Conservation (phyloP, 371 early-diverging fungal species). For the Umbelopsis sp. region DNA sequence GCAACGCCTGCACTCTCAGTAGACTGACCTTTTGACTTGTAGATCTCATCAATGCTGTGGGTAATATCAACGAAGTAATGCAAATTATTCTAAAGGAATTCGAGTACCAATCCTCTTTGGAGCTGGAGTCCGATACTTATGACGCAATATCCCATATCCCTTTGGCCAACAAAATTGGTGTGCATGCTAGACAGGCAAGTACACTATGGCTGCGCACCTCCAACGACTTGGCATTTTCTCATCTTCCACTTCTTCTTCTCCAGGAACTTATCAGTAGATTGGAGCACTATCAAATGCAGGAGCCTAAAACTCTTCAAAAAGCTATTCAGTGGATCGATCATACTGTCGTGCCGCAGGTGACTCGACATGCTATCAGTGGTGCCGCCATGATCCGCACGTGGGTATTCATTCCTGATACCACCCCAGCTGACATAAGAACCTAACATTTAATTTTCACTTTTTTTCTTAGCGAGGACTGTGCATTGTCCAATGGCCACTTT, state of each 20-base stretch:
- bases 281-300: conserved; percentile 64
- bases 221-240: no score
- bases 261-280: conserved; percentile 64
- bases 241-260: not conserved
- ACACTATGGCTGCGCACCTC: no score
- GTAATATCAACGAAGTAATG: conserved; percentile 67
- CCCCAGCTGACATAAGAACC: not conserved
- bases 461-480: conserved; percentile 47
- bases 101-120: conserved; percentile 70
- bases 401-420: conserved; percentile 20
- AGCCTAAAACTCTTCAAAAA: conserved; percentile 49
- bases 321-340: conserved; percentile 63
- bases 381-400: conserved; percentile 67
- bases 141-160: conserved; percentile 71
- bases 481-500: conserved; percentile 52
- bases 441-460: not conserved
- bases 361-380: conserved; percentile 66
- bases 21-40: not conserved
- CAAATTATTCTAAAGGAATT: conserved; percentile 67
- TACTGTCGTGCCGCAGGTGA: conserved; percentile 57
- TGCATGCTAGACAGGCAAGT: conserved; percentile 60
- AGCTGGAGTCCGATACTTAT: conserved; percentile 63
- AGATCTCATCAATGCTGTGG: conserved; percentile 71
- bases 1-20: no score
- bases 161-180: conserved; percentile 64